Evolutionary conservation across 768 basidiomycete genomes (phyloP).

Genomic region (Rhizopogon vulgaris): DNA sequence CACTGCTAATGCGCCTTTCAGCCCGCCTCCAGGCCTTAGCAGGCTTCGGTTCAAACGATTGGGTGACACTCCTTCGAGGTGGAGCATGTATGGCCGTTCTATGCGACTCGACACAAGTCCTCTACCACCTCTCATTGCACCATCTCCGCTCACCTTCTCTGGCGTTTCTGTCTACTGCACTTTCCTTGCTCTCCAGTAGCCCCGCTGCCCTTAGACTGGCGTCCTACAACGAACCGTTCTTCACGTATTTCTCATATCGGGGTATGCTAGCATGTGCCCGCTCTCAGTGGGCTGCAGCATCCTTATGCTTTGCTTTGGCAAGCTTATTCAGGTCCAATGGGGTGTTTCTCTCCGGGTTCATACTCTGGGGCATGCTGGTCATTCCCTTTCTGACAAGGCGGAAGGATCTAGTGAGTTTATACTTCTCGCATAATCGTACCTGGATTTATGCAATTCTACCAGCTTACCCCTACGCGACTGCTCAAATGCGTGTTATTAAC

Average conservation of each 20-base stretch:
- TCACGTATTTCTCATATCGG: conserved; percentile 72
- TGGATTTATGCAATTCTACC: conserved; percentile 1
- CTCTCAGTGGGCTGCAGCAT: conserved; percentile 46
- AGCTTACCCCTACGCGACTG: conserved; percentile 31
- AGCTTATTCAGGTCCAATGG: conserved; percentile 73
- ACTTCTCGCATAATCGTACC: background rate
- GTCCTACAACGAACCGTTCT: conserved; percentile 82
- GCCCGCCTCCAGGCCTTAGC: conserved; percentile 8
- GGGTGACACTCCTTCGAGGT: conserved; percentile 28
- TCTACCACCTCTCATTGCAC: conserved; percentile 54
- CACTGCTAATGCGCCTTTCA: conserved; percentile 45
- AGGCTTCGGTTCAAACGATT: conserved; percentile 2
- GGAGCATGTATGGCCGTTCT: conserved; percentile 33
- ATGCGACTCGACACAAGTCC: conserved; percentile 37
- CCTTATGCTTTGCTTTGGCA: conserved; percentile 59
- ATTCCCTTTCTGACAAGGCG: conserved; percentile 40
- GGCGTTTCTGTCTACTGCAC: conserved; percentile 52
- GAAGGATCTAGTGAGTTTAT: conserved; percentile 22
- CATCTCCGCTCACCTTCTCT: conserved; percentile 50
- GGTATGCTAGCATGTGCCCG: conserved; percentile 27
- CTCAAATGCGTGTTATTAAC: conserved; percentile 36
- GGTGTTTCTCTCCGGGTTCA: conserved; percentile 67
- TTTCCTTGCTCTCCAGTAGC: conserved; percentile 78
- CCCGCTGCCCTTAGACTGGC: conserved; percentile 68
- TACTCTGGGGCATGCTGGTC: conserved; percentile 66